Base-by-base conservation (phyloP, 2,329 filamentous ascomycete species). In the Penicillium sp. region DNA sequence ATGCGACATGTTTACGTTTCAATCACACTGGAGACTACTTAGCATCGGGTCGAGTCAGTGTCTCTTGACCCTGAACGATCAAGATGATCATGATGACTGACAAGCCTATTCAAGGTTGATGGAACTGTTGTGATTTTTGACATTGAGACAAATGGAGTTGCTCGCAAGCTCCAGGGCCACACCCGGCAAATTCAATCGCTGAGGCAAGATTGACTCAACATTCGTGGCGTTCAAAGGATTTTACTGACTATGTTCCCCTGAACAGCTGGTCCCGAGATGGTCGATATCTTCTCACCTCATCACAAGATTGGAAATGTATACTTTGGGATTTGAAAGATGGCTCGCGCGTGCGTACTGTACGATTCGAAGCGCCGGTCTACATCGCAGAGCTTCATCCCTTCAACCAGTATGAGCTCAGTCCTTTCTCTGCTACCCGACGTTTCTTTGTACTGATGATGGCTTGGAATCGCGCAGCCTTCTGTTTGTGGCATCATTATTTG, bases 91-190 rank as follows among this genome's bases (percentile, higher is more conserved):
- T 33, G 12, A 8, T 34, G 41, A 36, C 42, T 57, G 43, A 57
- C 42, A 32, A n/a, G 6, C 43, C 7, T n/a, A 47, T 39, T 54
- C 18, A 18, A 80, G 77, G 76, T 81, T 53, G 93, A 98, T 72
- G 93, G 93, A 57, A 93, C 89, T 4, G 86, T 98, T 36, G 88
- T 95, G 47, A 86, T 98, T 40, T 98, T 95, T 79, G 93, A 98
- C 66, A 82, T 97, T 43, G 94, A 98, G 71, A 98, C 94, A 8
- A 95, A 94, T 78, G 91, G 93, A 34, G 88, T 97, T 4, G 93
- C 93, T 49, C 85, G 90, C 64, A 98, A 97, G 72, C 76, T 98
- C 54, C 83, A 89, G 56, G 93, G 91, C 9, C 93, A 98, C 71
- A 95, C 88, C 43, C 85, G 88, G 64, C 91, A 93, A 66, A 90